Conservation (phyloP, 23 red algal species). For the Pyropia yezoensis region DNA sequence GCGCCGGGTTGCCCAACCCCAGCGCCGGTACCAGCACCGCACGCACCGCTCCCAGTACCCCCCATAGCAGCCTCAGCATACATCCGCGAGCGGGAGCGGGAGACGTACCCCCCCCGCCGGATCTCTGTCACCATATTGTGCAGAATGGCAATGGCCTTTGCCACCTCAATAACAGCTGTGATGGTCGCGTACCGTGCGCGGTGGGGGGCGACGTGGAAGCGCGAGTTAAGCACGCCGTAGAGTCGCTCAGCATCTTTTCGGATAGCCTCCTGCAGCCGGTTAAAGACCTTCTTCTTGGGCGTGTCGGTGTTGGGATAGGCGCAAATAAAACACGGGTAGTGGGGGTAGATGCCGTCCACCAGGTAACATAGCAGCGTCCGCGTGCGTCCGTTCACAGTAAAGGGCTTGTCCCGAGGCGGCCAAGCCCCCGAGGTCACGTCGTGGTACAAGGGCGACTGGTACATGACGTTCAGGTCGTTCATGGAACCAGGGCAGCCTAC, state of each 20-base stretch:
- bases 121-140: no score
- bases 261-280: background rate
- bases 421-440: background rate
- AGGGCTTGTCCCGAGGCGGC: background rate
- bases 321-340: background rate
- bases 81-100: no score
- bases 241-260: constrained; percentile 4
- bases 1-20: no score
- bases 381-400: background rate
- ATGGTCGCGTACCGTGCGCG: no score
- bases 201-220: background rate
- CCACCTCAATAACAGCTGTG: no score
- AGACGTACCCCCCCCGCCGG: no score
- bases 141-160: no score
- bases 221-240: background rate
- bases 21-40: no score
- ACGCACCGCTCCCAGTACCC: no score
- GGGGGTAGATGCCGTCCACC: no score
- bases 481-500: constrained; percentile 13
- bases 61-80: no score
- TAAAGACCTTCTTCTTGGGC: background rate
- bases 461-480: constrained; percentile 21
- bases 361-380: background rate
- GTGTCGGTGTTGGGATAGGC: background rate
- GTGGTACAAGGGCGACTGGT: constrained; percentile 1